Evolutionary conservation across 2,329 filamentous ascomycete species (phyloP).

Genomic region (Elsinoe australis): DNA sequence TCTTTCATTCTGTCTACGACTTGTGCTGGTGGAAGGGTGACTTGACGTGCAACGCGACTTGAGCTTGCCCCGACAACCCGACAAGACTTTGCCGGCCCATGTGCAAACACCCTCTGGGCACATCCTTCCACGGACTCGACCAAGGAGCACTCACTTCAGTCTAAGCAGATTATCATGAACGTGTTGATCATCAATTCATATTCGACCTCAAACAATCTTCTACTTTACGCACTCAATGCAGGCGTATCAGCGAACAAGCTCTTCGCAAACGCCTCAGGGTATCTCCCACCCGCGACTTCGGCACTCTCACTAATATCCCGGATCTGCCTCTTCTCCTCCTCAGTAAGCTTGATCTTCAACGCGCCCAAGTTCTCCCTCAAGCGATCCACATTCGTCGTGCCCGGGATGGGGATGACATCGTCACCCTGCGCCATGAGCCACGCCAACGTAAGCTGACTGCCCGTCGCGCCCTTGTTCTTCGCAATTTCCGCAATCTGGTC

Average conservation of each 20-base stretch:
- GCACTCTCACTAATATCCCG: constrained; percentile 31
- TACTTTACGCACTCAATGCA: constrained; percentile 20
- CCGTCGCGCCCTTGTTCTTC: constrained; percentile 47
- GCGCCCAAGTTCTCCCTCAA: constrained; percentile 40
- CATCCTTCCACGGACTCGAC: too few species aligned
- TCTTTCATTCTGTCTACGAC: too few species aligned
- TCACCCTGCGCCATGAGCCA: constrained; percentile 54
- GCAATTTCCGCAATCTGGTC: constrained; percentile 45
- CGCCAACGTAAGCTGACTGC: constrained; percentile 53
- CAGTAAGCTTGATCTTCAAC: constrained; percentile 30
- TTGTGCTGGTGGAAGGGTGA: too few species aligned
- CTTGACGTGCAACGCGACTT: too few species aligned
- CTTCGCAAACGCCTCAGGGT: constrained; percentile 32
- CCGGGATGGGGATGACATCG: constrained; percentile 21
- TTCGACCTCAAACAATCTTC: too few species aligned
- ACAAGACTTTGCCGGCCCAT: too few species aligned
- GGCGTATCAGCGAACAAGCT: constrained; percentile 37
- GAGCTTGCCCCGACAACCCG: too few species aligned
- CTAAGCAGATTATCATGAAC: too few species aligned
- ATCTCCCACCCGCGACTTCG: constrained; percentile 32
- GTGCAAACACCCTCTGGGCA: too few species aligned
- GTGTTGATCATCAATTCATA: too few species aligned
- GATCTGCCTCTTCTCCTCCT: constrained; percentile 34
- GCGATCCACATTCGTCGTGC: constrained; percentile 41
- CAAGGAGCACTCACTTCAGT: too few species aligned